Evolutionary conservation across 768 basidiomycete species (phyloP), one percentile per base, ranked within the genome.

Genomic region (Boletus bicolor): DNA sequence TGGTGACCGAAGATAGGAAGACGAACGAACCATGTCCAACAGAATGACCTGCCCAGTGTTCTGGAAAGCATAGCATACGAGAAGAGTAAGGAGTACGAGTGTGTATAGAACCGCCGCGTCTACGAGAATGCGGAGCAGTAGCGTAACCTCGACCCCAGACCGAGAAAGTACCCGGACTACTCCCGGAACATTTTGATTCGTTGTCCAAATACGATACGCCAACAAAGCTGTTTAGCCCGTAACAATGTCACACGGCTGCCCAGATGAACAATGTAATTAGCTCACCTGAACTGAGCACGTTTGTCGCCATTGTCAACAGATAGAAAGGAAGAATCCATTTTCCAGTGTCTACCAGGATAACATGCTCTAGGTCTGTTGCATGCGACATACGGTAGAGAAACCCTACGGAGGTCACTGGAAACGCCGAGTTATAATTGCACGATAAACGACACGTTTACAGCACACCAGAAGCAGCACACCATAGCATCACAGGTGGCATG

Each of bases 251-350:
- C 14, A 15, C 17, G 7, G 8, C 17, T 43, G 5, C 47, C 14
- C 2, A 1, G n/a, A 44, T n/a, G 12, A 32, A 26, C 7, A 48
- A 19, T 14, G 7, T 14, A 15, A 26, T 28, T 15, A 15, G 15
- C 62, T 54, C 44, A 63, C 62, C 54, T 3, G 67, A 67, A 44
- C 61, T 51, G n/a, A 67, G 41, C 28, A 57, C 4, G 34, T 68
- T 67, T 3, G 66, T 69, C 3, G 47, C 44, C 38, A 67, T 49
- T 14, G 67, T 63, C 34, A 65, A 44, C 8, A 54, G 15, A 43
- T 59, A 65, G 42, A 69, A 68, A 3, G 50, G 34, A 36, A 55
- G 24, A 14, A 54, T 32, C 65, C 63, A 62, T 46, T 48, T 26
- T 14, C 50, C 51, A 1, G 43, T 24, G 37, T 53, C 44, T 8